Evolutionary conservation across 2,329 filamentous ascomycete species (phyloP).

Genomic region (Cordyceps fumosorosea): DNA sequence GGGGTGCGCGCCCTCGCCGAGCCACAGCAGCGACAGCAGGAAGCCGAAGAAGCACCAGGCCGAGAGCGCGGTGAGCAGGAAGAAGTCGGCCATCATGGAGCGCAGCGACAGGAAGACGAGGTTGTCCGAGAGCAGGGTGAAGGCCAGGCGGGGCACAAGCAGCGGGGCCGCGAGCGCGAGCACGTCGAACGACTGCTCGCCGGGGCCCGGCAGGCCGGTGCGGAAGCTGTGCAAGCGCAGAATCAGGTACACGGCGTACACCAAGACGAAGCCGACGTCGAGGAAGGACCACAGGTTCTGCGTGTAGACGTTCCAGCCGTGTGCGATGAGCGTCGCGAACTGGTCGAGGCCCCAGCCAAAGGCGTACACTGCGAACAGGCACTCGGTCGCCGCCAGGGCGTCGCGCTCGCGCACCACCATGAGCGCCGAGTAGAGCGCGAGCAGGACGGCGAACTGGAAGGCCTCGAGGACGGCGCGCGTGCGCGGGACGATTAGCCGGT

Average conservation of each 20-base stretch:
- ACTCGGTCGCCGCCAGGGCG: slow-evolving; percentile 50
- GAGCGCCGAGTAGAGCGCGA: slow-evolving; percentile 62
- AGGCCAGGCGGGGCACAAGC: slow-evolving; percentile 70
- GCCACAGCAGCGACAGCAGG: slow-evolving; percentile 71
- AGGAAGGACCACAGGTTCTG: slow-evolving; percentile 87
- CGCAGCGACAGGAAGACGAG: slow-evolving; percentile 74
- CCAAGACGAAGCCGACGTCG: slow-evolving; percentile 68
- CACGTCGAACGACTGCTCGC: slow-evolving; percentile 67
- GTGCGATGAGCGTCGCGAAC: slow-evolving; percentile 68
- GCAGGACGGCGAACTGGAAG: slow-evolving; percentile 63
- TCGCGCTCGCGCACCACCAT: slow-evolving; percentile 63
- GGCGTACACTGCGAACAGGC: slow-evolving; percentile 65
- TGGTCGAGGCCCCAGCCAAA: slow-evolving; percentile 76
- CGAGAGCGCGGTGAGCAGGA: slow-evolving; percentile 66
- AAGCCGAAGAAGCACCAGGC: slow-evolving; percentile 83
- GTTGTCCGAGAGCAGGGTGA: slow-evolving; percentile 78
- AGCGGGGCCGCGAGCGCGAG: slow-evolving; percentile 75
- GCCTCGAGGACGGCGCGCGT: slow-evolving; percentile 71
- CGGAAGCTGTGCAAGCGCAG: slow-evolving; percentile 61
- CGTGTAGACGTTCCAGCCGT: slow-evolving; percentile 73
- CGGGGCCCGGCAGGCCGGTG: slow-evolving; percentile 38
- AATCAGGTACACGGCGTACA: slow-evolving; percentile 63
- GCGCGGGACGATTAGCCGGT: slow-evolving; percentile 74
- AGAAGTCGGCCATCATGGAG: slow-evolving; percentile 82
- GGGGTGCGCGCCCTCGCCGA: slow-evolving; percentile 57